Conservation (phyloP, 768 basidiomycete genomes). For the Tremella yokohamensis region DNA sequence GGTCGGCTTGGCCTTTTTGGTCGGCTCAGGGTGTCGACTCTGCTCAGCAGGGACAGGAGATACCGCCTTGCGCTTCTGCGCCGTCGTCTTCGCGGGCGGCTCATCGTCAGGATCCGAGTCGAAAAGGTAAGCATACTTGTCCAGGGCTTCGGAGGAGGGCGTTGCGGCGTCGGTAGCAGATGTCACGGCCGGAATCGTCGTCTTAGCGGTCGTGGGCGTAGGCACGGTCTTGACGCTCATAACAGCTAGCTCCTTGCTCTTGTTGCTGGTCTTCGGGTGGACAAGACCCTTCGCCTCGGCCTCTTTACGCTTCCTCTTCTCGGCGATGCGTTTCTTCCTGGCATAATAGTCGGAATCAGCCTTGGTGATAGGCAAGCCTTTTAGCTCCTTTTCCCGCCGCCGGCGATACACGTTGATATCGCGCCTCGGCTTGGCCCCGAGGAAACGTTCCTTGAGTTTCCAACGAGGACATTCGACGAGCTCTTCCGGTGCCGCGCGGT, state of each 20-base stretch:
- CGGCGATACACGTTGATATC: conserved; percentile 18
- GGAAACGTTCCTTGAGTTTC: conserved; percentile 23
- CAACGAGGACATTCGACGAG: conserved; percentile 17
- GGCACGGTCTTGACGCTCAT: neutral
- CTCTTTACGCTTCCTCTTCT: conserved; percentile 3
- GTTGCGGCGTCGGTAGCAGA: no score
- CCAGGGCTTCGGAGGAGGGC: no score
- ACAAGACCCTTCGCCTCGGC: neutral
- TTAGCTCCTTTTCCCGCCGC: conserved; percentile 16
- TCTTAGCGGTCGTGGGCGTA: no score
- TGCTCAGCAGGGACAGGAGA: no score
- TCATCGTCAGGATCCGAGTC: no score
- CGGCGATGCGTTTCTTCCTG: conserved; percentile 17
- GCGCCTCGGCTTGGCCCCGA: conserved; percentile 13
- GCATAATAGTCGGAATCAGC: conserved; percentile 33
- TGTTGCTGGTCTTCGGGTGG: conserved; percentile 3
- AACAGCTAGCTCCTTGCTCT: neutral
- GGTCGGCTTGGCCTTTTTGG: no score
- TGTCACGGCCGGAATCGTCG: no score
- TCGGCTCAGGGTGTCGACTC: no score
- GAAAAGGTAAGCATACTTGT: no score
- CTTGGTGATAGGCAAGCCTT: conserved; percentile 19
- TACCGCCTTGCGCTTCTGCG: no score
- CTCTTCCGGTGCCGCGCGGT: conserved; percentile 6
- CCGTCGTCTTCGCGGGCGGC: no score